These are phyloP conservation scores for Saxispiralis lemnorum DNA, from an alignment of 495 filamentous ascomycete genomes.

Conservation along the genomic window DNA sequence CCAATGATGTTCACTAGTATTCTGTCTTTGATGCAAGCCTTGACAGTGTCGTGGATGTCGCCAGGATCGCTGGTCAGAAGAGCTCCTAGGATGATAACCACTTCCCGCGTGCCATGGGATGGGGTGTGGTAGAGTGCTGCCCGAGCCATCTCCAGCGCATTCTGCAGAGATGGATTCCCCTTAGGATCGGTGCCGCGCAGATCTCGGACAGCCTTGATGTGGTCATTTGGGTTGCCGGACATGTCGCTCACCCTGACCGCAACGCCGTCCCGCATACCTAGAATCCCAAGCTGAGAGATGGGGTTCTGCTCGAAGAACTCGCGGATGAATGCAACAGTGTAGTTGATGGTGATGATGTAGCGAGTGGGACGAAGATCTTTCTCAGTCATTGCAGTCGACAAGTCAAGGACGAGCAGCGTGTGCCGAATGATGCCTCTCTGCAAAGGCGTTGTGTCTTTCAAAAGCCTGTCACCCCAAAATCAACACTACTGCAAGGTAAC, in stretches of 20 bases:
- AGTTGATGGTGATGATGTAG: slow-evolving; percentile 63
- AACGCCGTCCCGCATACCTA: slow-evolving; percentile 79
- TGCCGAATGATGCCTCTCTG: slow-evolving; percentile 95
- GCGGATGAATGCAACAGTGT: slow-evolving; percentile 70
- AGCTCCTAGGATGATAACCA: slow-evolving; percentile 82
- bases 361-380: slow-evolving; percentile 83
- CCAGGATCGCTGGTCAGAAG: slow-evolving; percentile 78
- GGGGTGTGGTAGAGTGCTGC: slow-evolving; percentile 81
- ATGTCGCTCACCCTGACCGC: slow-evolving; percentile 73
- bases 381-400: slow-evolving; percentile 83
- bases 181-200: slow-evolving; percentile 63
- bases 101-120: slow-evolving; percentile 78
- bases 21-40: slow-evolving; percentile 52
- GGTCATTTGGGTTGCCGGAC: slow-evolving; percentile 76
- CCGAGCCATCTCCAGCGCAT: slow-evolving; percentile 85
- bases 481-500: not conserved
- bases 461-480: slow-evolving; percentile 32
- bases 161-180: slow-evolving; percentile 80
- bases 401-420: slow-evolving; percentile 77
- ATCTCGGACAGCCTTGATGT: slow-evolving; percentile 57
- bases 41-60: slow-evolving; percentile 85
- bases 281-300: slow-evolving; percentile 82
- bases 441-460: slow-evolving; percentile 82
- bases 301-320: slow-evolving; percentile 98
- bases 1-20: slow-evolving; percentile 80